Percentiles rank a stretch among this genome's conserved stretches.
These are phyloP conservation scores for Fragaria vesca DNA, from an alignment of 306 rosid genomes.

Conservation along the genomic window DNA sequence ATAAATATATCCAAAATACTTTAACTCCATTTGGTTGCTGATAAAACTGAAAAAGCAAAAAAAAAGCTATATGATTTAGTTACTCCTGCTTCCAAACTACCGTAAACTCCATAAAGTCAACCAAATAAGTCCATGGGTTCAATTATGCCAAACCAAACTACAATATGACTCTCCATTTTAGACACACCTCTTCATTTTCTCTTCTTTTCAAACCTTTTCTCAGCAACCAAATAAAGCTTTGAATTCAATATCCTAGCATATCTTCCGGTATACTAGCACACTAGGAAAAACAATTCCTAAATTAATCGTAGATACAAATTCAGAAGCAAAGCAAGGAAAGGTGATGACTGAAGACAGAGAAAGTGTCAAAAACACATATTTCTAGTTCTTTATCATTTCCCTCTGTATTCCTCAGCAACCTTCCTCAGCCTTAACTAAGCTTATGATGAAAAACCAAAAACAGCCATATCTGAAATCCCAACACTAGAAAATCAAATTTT, in stretches of 20 bases:
- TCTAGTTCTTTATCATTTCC: not conserved
- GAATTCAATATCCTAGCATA: constrained; percentile 9
- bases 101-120: constrained; percentile 15
- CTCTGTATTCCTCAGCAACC: not conserved
- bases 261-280: constrained; percentile 15
- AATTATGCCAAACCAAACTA: constrained; percentile 7
- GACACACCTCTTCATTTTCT: not conserved
- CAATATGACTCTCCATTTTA: constrained; percentile 10
- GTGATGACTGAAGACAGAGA: not conserved
- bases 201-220: constrained; percentile 18
- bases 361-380: not conserved
- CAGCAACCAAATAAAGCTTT: constrained; percentile 13
- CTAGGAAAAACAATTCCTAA: constrained; percentile 14
- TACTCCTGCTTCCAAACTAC: constrained; percentile 9
- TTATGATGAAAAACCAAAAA: not conserved
- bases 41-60: constrained; percentile 39
- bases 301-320: not conserved
- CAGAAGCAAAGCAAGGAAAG: not conserved
- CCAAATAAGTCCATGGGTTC: constrained; percentile 10
- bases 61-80: constrained; percentile 20
- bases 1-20: constrained; percentile 42
- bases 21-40: constrained; percentile 49
- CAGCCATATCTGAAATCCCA: too few species aligned
- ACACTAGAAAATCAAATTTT: too few species aligned
- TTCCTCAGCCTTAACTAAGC: not conserved